Base-by-base conservation (phyloP, 352 stramenopile species). In the Halophytophthora batemanensis region DNA sequence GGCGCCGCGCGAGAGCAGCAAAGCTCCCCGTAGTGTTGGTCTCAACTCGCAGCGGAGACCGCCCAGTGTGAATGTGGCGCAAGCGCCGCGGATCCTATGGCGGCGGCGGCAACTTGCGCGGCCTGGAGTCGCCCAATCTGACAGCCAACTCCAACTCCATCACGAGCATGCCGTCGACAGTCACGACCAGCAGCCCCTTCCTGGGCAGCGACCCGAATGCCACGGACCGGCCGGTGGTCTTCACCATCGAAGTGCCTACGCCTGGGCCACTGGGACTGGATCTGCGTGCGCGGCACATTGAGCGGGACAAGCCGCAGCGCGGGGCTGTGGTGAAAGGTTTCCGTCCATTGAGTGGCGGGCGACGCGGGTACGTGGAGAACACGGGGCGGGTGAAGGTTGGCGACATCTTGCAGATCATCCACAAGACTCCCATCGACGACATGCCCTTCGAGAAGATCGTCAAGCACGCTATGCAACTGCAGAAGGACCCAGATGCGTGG, bases 361-460 rank as follows among this genome's bases (percentile, higher is more conserved):
- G 64, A 31, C 54, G 62, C 7, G 82, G 82, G 0, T 93, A 81
- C 48, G 76, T 93, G 21, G 82, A 93, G 60, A 69, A 76, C 21
- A 91, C 78, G 4, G 80, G 77, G 0, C 80, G 82, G 42, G 82
- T 91, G 31, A 86, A 85, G 25, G 64, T 84, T 29, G 82, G 79
- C 17, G 82, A 93, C 56, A 89, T 93, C 28, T 45, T 91, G 18
- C 69, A 90, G 61, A 62, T 88, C 42, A 87, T 93, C 53, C 80
- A 93, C 58, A 75, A 82, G 44, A 88, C 74, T 8, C 56, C 66
- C 12, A 82, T 93, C 14, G 82, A 93, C 49, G 78, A 93, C 39
- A 77, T 93, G 63, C 78, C 81, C 18, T 93, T 93, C 42, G 82
- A 93, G 13, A 70, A 85, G 52, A 93, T 93, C 53, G 81, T 93